A percentile compares a stretch with the other conserved stretches of the same genome.
Conservation (phyloP, 2,329 filamentous ascomycete genomes). For the Clarireedia homoeocarpa region DNA sequence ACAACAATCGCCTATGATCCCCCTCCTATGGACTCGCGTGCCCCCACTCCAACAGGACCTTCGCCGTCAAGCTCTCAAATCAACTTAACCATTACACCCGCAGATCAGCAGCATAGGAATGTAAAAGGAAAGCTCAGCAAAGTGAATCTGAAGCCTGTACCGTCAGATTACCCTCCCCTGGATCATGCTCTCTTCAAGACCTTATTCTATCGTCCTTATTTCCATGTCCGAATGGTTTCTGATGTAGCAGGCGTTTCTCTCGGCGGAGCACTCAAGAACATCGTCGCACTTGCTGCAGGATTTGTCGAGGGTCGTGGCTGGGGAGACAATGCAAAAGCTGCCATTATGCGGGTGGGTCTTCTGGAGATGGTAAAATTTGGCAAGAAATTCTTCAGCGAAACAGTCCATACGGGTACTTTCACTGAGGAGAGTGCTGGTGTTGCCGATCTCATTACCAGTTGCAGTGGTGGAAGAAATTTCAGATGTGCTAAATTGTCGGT, state of each 20-base stretch:
- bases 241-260: slow-evolving; percentile 97
- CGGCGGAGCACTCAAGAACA: slow-evolving; percentile 91
- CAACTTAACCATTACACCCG: slow-evolving; percentile 41
- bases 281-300: slow-evolving; percentile 87
- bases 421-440: slow-evolving; percentile 96
- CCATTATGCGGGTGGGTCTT: slow-evolving; percentile 91
- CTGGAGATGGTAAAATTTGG: slow-evolving; percentile 97
- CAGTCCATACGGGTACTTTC: slow-evolving; percentile 75
- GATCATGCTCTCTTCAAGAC: slow-evolving; percentile 76
- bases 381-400: slow-evolving; percentile 82
- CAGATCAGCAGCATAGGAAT: slow-evolving; percentile 55
- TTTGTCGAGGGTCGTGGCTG: slow-evolving; percentile 94
- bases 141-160: slow-evolving; percentile 66
- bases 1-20: slow-evolving; percentile 96
- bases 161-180: slow-evolving; percentile 74
- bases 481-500: slow-evolving; percentile 85
- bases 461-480: slow-evolving; percentile 87
- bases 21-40: slow-evolving; percentile 76
- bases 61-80: slow-evolving; percentile 41
- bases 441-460: slow-evolving; percentile 91
- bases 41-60: slow-evolving; percentile 52
- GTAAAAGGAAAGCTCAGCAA: slow-evolving; percentile 59
- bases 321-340: slow-evolving; percentile 99
- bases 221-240: slow-evolving; percentile 87
- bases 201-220: slow-evolving; percentile 93